Conservation (phyloP, 139 green algal species). For the Eudorina sp. region DNA sequence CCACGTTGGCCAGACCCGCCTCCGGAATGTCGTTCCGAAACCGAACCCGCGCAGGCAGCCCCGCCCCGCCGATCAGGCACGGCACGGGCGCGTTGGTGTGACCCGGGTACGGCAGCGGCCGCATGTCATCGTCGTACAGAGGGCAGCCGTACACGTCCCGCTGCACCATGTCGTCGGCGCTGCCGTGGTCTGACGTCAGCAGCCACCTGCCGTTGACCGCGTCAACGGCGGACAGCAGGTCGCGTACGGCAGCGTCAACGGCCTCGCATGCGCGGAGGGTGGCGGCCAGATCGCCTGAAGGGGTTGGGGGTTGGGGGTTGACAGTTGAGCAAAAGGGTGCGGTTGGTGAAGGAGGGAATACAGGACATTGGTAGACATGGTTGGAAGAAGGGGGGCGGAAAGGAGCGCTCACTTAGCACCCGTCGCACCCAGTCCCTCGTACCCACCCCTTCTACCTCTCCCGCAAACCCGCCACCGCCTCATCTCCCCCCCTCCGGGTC, state of each 20-base stretch:
- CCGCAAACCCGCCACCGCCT: too few relatives aligned
- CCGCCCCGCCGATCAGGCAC: slow-evolving; percentile 88
- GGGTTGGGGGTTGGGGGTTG: too few relatives aligned
- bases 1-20: slow-evolving; percentile 93
- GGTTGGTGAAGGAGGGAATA: not conserved
- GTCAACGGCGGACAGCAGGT: slow-evolving; percentile 75
- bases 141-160: slow-evolving; percentile 88
- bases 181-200: slow-evolving; percentile 93
- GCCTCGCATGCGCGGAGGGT: slow-evolving; percentile 71
- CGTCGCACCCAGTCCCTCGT: too few relatives aligned
- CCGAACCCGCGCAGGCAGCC: slow-evolving; percentile 76
- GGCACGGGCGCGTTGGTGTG: slow-evolving; percentile 94
- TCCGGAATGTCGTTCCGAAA: slow-evolving; percentile 84
- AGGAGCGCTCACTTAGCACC: too few relatives aligned
- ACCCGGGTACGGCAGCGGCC: slow-evolving; percentile 84
- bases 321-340: not conserved
- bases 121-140: slow-evolving; percentile 67
- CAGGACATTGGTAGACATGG: too few relatives aligned
- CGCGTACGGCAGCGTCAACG: slow-evolving; percentile 84
- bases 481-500: too few relatives aligned
- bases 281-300: slow-evolving; percentile 72
- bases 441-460: too few relatives aligned
- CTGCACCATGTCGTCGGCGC: slow-evolving; percentile 97
- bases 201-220: slow-evolving; percentile 77
- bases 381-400: too few relatives aligned